Percentiles rank a stretch among this genome's conserved stretches.
Conservation (phyloP, 768 basidiomycete genomes). For the Tricholoma furcatifolium region DNA sequence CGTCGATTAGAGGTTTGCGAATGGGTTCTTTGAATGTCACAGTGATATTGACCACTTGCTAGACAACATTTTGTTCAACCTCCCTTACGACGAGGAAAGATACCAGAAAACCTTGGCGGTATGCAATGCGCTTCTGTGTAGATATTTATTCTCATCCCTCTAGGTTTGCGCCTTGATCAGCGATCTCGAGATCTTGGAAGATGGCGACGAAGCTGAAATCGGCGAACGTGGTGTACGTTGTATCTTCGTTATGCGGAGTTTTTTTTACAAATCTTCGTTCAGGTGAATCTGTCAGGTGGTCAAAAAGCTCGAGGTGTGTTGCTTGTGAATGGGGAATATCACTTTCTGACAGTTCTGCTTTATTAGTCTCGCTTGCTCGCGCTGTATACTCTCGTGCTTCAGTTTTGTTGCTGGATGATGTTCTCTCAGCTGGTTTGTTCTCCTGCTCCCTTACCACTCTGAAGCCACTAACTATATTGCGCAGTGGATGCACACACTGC, state of each 20-base stretch:
- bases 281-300: conserved; percentile 57
- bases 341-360: not conserved
- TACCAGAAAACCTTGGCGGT: conserved; percentile 80
- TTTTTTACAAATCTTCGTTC: not conserved
- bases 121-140: conserved; percentile 25
- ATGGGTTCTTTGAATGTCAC: not conserved
- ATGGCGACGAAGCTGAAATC: conserved; percentile 86
- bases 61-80: conserved; percentile 70
- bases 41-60: conserved; percentile 1
- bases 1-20: conserved; percentile 50
- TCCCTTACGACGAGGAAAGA: conserved; percentile 67
- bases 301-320: conserved; percentile 64
- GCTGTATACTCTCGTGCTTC: conserved; percentile 90
- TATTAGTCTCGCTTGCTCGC: conserved; percentile 70
- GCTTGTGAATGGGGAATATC: not conserved
- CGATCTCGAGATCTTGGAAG: conserved; percentile 82
- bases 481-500: conserved; percentile 92
- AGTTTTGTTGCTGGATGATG: conserved; percentile 82
- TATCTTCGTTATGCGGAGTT: not conserved
- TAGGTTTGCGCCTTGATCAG: conserved; percentile 65
- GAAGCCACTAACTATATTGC: not conserved
- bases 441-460: not conserved
- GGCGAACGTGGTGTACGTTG: conserved; percentile 74
- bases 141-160: conserved; percentile 4
- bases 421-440: conserved; percentile 50